Base-by-base conservation (phyloP, 345 rosid genomes). In the Carallia pectinifolia region DNA sequence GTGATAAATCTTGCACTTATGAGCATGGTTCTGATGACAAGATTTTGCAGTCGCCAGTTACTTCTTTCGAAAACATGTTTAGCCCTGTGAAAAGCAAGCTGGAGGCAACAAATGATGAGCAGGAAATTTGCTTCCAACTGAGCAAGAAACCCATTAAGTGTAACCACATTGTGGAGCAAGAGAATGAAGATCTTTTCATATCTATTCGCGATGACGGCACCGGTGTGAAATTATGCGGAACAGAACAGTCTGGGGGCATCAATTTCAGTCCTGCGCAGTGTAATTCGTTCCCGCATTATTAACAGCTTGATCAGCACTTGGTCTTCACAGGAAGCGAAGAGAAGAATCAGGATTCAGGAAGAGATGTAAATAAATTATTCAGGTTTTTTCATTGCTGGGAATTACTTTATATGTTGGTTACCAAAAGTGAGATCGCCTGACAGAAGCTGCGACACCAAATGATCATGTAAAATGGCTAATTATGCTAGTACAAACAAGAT, bases 11-110 rank as follows among this genome's bases (percentile, higher is more conserved):
- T 23, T 44, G 59, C 39, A 61, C 38, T 70, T 67, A 29, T 50
- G 65, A 53, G 30, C 37, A 31, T 12, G 55, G 19, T 61, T 68
- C 52, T 27, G 58, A 39, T 39, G 48, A 52, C 15, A 70, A 72
- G 7, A 67, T 58, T 66, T 7, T 47, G 47, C 77, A 30, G 64
- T 44, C 58, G 40, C 58, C 78, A 15, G 76, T 63, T 74, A 36
- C 73, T 68, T 64, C 74, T 44, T 48, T 66, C 4, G 59, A 71
- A 31, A 73, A 30, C 44, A 18, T 78, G 37, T 71, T 68, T 9
- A 65, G 73, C 56, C 79, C 76, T 10, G 63, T 30, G 52, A 76
- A 78, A 67, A 72, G 85, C 56, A 75, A 81, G 60, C n/a, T 27
- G 19, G 40, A 6, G 61, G 69, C 50, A 59, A 67, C n/a, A 58